Percentiles rank a stretch among this genome's conserved stretches.
These are phyloP conservation scores for Solanum chiquidenum DNA, from an alignment of 257 asterid genomes.

Conservation along the genomic window DNA sequence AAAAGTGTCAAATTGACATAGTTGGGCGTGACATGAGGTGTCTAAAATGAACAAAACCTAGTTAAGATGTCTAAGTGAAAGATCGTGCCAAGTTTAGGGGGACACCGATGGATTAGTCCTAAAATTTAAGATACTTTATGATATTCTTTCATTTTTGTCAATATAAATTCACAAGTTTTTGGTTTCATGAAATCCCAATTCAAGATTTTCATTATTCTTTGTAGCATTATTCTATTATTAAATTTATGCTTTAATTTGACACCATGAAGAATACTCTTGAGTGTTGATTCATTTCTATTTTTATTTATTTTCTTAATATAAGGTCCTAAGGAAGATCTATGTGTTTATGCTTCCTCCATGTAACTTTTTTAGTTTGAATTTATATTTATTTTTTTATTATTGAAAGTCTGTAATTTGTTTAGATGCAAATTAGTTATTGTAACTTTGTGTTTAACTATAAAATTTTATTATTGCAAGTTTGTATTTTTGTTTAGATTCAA, in stretches of 20 bases:
- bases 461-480: background rate
- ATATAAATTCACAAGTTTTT: too few species aligned
- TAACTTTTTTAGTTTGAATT: background rate
- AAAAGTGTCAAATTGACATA: too few species aligned
- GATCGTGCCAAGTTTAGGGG: too few species aligned
- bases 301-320: background rate
- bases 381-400: too few species aligned
- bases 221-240: background rate
- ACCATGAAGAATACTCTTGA: background rate
- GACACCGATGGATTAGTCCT: too few species aligned
- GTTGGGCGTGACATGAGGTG: too few species aligned
- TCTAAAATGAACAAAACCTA: too few species aligned
- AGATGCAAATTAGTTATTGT: background rate
- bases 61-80: too few species aligned
- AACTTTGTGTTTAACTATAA: too few species aligned
- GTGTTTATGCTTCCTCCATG: background rate
- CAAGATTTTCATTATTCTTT: background rate
- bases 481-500: background rate
- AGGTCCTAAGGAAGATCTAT: background rate
- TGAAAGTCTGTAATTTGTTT: too few species aligned
- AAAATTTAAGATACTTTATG: background rate
- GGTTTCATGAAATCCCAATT: background rate
- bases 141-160: background rate
- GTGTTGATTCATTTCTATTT: background rate
- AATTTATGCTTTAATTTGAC: background rate